These are phyloP conservation scores for Lepidium didymum DNA, from an alignment of 345 rosid species.

Conservation along the genomic window DNA sequence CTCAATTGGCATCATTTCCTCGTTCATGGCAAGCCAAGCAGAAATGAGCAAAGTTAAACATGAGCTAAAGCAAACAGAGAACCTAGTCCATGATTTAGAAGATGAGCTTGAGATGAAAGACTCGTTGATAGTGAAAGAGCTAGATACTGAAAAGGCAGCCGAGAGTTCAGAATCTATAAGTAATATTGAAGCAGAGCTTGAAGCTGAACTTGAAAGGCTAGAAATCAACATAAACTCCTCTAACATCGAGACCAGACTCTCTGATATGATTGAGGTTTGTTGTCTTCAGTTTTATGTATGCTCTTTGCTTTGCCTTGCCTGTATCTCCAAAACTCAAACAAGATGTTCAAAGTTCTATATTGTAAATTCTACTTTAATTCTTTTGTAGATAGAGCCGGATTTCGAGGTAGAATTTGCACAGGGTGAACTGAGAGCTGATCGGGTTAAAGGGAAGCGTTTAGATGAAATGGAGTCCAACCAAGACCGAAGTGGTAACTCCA, in stretches of 20 bases:
- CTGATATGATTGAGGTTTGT: constrained; percentile 53
- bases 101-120: constrained; percentile 89
- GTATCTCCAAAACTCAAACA: background rate
- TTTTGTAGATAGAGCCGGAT: constrained; percentile 55
- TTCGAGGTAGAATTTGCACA: constrained; percentile 51
- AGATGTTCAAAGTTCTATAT: background rate
- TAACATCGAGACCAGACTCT: constrained; percentile 35
- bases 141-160: constrained; percentile 36
- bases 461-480: constrained; percentile 36
- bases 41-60: constrained; percentile 54
- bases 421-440: constrained; percentile 47
- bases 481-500: constrained; percentile 52
- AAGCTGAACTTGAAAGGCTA: constrained; percentile 92
- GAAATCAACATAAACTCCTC: constrained; percentile 54
- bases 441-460: constrained; percentile 19
- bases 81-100: constrained; percentile 79
- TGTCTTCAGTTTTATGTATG: background rate
- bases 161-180: constrained; percentile 48
- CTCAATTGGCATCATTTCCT: constrained; percentile 59
- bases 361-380: background rate
- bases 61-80: constrained; percentile 61
- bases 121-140: constrained; percentile 11
- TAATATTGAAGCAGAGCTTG: constrained; percentile 90
- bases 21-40: constrained; percentile 42
- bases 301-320: background rate